Evolutionary conservation across 768 basidiomycete genomes (phyloP), one percentile per base, ranked within the genome.

Genomic region (Boletus rubropictus): DNA sequence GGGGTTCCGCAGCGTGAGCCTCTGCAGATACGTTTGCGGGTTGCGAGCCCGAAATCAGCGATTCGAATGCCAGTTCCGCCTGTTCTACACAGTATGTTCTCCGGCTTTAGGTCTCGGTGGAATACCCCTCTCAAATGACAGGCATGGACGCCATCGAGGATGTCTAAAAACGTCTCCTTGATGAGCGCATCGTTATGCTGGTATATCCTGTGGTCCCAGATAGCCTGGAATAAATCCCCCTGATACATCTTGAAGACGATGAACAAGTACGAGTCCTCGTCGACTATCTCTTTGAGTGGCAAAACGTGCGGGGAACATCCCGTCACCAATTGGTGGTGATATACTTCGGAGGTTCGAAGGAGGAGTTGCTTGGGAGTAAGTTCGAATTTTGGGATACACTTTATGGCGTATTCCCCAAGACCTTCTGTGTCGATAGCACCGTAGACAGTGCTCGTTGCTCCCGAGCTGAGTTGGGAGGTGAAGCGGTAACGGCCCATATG

Each of bases 91-190:
- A 92, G 68, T 22, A 90, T 73, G 62, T 84, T 89, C 62, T 91
- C 90, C 1, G 89, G 89, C 65, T 93, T 92, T 58, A 94, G 76
- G 58, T 92, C 89, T 21, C 89, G 84, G 66, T 93, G 91, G 60
- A 77, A 89, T 51, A 93, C 79, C 9, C 81, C 78, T 34, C 72
- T 71, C 34, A 69, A 62, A 57, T 93, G 89, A 58, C 85, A 89
- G 60, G 84, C 75, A 40, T 83, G 74, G 35, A 93, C 78, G 1
- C 86, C 86, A 53, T 89, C 86, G 42, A 93, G 68, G 41, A 94
- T 78, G 59, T 91, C 83, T n/a, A 87, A 52, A 65, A 89, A 91
- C 31, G 81, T 76, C 25, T 65, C 61, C 60, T 77, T 83, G 70
- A 90, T 79, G 51, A 84, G 75, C 5, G 64, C 62, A 50, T 79